Base-by-base conservation (phyloP, 2,329 filamentous ascomycete genomes). In the Emmonsiellopsis sp. region DNA sequence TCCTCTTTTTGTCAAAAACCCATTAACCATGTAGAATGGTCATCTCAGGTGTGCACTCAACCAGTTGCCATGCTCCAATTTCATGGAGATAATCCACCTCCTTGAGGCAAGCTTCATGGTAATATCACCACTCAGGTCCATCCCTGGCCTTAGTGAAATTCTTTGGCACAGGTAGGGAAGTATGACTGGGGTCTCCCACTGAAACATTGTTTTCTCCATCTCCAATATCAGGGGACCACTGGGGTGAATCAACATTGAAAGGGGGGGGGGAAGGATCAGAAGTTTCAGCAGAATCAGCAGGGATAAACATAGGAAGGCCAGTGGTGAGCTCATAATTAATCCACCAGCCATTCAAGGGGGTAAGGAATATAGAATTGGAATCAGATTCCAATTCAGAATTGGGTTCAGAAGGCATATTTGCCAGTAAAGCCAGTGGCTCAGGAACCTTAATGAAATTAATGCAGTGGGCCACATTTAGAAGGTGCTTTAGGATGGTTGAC, bases 221-320 rank as follows among this genome's bases (percentile, higher is more conserved):
- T 3, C 3, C 3, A 26, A 26, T 26, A 3, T 26, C 1, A 1
- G 20, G 20, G 3, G 3, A 26, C n/a, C n/a, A n/a, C n/a, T n/a
- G n/a, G n/a, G n/a, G n/a, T n/a, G n/a, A n/a, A n/a, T n/a, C n/a
- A n/a, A n/a, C n/a, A 26, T 26, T 1, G 1, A 1, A 3, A 26
- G 20, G 0, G 3, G 3, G 20, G 20, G 20, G 2, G 20, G 20
- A 26, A 5, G 20, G 5, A 26, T 26, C 20, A 4, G 1, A 1
- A 26, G 20, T 3, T 26, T 26, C 1, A 26, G 1, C 1, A 26
- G 20, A 26, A 5, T 26, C 1, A 26, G 1, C 1, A 26, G 20
- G 20, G 1, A 26, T 26, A 26, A 1, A 26, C 1, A 5, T 1
- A 26, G 3, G 2, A 2, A 26, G 3, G 2, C 1, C 1, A 26